Percentiles rank a stretch among this genome's conserved stretches.
These are phyloP conservation scores for Fragaria ananassa DNA, from an alignment of 306 rosid species.

Conservation along the genomic window DNA sequence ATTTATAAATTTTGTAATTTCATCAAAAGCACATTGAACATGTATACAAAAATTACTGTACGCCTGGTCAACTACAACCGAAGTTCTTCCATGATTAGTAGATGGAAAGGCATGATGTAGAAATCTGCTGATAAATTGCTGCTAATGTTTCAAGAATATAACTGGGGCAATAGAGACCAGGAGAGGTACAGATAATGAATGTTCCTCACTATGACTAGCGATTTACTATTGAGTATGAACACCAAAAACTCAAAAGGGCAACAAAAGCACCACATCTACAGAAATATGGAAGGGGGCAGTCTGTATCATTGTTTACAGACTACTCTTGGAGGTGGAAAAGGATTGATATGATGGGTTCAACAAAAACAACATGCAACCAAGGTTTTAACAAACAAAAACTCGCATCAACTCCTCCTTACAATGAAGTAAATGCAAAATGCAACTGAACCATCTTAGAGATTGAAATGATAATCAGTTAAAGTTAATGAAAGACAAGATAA, in stretches of 20 bases:
- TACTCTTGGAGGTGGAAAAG: background rate
- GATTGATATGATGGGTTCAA: background rate
- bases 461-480: conserved; percentile 19
- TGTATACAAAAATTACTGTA: background rate
- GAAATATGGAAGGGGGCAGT: background rate
- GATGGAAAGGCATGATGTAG: background rate
- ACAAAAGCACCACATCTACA: background rate
- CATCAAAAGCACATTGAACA: conserved; percentile 4
- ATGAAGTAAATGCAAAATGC: background rate
- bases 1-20: background rate
- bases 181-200: conserved; percentile 1
- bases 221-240: background rate
- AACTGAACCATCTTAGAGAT: background rate
- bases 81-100: background rate
- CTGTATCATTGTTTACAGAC: background rate
- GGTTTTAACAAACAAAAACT: conserved; percentile 3
- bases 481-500: conserved; percentile 18
- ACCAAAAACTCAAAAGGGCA: background rate
- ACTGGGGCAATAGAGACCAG: background rate
- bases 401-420: background rate
- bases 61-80: background rate
- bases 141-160: background rate
- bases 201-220: background rate
- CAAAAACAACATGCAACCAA: background rate
- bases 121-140: background rate